Conservation (phyloP, 768 basidiomycete species). For the Hypholoma fasciculare region DNA sequence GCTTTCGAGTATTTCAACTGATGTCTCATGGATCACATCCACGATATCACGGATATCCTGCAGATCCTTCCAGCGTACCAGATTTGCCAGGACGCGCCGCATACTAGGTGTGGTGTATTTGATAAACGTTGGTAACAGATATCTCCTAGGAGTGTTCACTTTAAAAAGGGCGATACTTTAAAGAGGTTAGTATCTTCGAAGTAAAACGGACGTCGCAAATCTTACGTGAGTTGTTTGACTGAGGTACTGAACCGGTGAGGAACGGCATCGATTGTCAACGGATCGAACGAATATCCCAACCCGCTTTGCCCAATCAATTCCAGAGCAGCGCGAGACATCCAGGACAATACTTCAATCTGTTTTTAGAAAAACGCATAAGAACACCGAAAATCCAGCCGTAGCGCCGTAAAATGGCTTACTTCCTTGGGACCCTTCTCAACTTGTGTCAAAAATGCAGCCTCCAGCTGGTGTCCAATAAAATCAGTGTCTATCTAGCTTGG, state of each 20-base stretch:
- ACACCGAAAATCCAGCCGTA: background rate
- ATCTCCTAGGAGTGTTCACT: constrained; percentile 16
- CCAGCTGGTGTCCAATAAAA: background rate
- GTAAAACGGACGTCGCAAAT: background rate
- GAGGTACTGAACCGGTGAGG: constrained; percentile 29
- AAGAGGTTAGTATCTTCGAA: background rate
- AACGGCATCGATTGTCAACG: constrained; percentile 27
- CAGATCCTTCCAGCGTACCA: constrained; percentile 30
- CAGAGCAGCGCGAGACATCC: constrained; percentile 43
- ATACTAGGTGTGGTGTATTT: constrained; percentile 25
- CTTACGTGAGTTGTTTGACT: constrained; percentile 8
- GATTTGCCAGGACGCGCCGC: constrained; percentile 23
- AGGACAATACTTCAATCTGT: constrained; percentile 30
- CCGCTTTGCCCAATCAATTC: constrained; percentile 51
- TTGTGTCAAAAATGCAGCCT: constrained; percentile 17
- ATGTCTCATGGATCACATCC: constrained; percentile 34
- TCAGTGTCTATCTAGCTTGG: constrained; percentile 20
- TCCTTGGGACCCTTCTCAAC: constrained; percentile 31
- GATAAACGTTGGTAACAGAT: constrained; percentile 20
- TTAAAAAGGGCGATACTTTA: constrained; percentile 18
- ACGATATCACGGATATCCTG: constrained; percentile 30
- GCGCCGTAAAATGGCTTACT: constrained; percentile 15
- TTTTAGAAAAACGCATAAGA: constrained; percentile 15
- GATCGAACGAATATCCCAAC: constrained; percentile 42
- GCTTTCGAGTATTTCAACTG: constrained; percentile 32